A percentile compares a stretch with the other conserved stretches of the same genome.
Conservation (phyloP, 768 basidiomycete genomes). For the Pisolithus orientalis region DNA sequence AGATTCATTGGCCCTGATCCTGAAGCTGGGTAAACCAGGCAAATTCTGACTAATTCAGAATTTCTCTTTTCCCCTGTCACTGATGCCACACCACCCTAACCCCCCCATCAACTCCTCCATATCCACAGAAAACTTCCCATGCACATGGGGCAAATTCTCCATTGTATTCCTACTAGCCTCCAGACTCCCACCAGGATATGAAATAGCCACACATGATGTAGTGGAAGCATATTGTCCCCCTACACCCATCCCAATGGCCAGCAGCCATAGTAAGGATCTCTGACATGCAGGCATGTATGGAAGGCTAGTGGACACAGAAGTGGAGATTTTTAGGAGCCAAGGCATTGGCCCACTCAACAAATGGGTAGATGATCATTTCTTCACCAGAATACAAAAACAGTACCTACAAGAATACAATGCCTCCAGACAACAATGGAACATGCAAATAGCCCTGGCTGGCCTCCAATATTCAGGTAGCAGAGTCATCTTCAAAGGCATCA, state of each 20-base stretch:
- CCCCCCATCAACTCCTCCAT: neutral
- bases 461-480: constrained; percentile 1
- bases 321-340: neutral
- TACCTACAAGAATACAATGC: neutral
- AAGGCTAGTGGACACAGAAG: neutral
- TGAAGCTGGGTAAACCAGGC: no score
- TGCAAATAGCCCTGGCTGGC: neutral
- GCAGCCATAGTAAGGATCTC: constrained; percentile 15
- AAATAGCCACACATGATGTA: constrained; percentile 13
- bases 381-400: constrained; percentile 4
- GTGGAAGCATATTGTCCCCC: constrained; percentile 28
- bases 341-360: constrained; percentile 1
- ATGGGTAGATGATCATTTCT: constrained; percentile 1
- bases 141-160: constrained; percentile 40
- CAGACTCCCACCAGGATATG: constrained; percentile 24
- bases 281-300: constrained; percentile 10
- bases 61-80: constrained; percentile 6
- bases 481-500: constrained; percentile 23
- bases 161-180: constrained; percentile 17
- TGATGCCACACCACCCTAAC: neutral
- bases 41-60: constrained; percentile 5
- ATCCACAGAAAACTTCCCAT: constrained; percentile 26
- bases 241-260: constrained; percentile 25
- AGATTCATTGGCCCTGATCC: constrained; percentile 9
- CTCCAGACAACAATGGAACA: no score